phyloP scores from a whole-genome alignment of 306 rosid genomes.

The Mimosa bimucronata region DNA sequence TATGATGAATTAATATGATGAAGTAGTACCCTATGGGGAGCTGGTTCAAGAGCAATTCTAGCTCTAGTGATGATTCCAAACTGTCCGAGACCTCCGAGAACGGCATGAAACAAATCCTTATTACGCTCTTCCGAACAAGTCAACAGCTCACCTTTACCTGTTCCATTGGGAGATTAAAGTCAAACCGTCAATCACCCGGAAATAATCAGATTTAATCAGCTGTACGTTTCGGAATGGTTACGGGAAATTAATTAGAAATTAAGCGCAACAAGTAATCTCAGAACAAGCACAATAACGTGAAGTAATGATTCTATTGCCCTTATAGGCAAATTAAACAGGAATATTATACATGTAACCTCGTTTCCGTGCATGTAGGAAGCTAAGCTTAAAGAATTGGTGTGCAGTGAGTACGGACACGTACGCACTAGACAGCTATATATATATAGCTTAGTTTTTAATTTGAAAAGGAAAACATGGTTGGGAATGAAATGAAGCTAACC shows the following conservation, averaged over 20 bases:
- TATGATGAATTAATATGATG: background rate
- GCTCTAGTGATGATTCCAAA: slow-evolving; percentile 96
- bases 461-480: background rate
- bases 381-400: background rate
- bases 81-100: slow-evolving; percentile 98
- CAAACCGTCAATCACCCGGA: background rate
- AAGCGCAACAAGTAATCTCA: background rate
- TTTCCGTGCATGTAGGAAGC: background rate
- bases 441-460: too few relatives aligned
- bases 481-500: slow-evolving; percentile 41
- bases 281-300: background rate
- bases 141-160: slow-evolving; percentile 90
- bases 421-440: too few relatives aligned
- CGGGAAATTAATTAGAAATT: background rate
- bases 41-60: slow-evolving; percentile 83
- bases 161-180: background rate
- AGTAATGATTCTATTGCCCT: background rate
- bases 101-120: slow-evolving; percentile 81
- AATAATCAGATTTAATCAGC: background rate
- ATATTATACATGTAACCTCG: too few relatives aligned
- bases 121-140: slow-evolving; percentile 81
- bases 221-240: background rate
- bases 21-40: slow-evolving; percentile 73
- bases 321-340: too few relatives aligned
- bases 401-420: background rate